Conservation (phyloP, 2,329 filamentous ascomycete genomes). For the Knoxdaviesia capensis region DNA sequence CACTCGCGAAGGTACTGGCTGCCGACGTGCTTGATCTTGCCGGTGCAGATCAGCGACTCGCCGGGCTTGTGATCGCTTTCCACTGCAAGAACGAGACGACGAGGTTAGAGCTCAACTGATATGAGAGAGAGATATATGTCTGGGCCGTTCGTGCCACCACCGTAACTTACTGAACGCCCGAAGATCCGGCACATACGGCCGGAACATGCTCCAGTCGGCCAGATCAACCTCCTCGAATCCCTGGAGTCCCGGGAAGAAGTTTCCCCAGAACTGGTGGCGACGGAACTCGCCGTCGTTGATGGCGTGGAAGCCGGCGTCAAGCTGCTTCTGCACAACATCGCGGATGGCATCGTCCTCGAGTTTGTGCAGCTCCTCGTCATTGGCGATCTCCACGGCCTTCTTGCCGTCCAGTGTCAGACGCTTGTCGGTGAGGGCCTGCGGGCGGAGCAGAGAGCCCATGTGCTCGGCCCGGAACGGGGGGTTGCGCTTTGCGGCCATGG, state of each 20-base stretch:
- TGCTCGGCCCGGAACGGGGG: slow-evolving; percentile 55
- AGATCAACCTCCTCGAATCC: slow-evolving; percentile 17
- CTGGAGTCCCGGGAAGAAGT: slow-evolving; percentile 24
- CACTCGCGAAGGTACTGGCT: slow-evolving; percentile 22
- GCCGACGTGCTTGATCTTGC: slow-evolving; percentile 19
- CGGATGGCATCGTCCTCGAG: slow-evolving; percentile 43
- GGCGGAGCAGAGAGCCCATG: slow-evolving; percentile 51
- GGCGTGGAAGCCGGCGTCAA: slow-evolving; percentile 38
- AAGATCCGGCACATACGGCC: slow-evolving; percentile 17
- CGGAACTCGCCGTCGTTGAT: slow-evolving; percentile 52
- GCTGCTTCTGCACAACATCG: slow-evolving; percentile 44
- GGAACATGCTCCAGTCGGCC: slow-evolving; percentile 17
- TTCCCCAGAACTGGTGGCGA: slow-evolving; percentile 25
- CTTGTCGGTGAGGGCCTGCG: slow-evolving; percentile 17
- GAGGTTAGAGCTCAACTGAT: too few relatives aligned
- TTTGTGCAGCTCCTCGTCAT: slow-evolving; percentile 23
- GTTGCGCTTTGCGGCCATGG: neutral
- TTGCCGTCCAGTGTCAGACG: slow-evolving; percentile 6
- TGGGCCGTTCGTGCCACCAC: too few relatives aligned
- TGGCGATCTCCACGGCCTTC: slow-evolving; percentile 4
- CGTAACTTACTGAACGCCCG: slow-evolving; percentile 11
- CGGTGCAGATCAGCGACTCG: slow-evolving; percentile 17
- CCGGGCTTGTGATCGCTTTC: slow-evolving; percentile 11
- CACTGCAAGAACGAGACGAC: neutral
- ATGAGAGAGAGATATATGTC: too few relatives aligned